Evolutionary conservation across 2,329 filamentous ascomycete genomes (phyloP).

Genomic region (Parasarocladium wereldwijsianum): DNA sequence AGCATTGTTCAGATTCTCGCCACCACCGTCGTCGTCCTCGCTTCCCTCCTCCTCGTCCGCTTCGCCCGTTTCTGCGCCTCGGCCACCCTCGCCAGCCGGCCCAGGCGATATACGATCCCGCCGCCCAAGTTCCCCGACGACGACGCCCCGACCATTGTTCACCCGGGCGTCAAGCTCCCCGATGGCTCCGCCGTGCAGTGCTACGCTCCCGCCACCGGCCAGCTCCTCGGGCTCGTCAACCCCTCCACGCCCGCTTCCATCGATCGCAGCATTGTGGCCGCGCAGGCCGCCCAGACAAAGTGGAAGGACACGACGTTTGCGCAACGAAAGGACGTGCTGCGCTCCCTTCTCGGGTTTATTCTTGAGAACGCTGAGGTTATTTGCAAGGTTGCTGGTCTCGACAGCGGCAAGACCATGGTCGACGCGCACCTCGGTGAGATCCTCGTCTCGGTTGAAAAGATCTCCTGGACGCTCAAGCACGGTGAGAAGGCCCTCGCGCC

Average conservation of each 20-base stretch:
- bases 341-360: conserved; percentile 67
- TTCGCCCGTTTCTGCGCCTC: conserved; percentile 10
- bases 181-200: conserved; percentile 61
- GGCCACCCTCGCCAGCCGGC: conserved; percentile 9
- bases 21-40: conserved; percentile 14
- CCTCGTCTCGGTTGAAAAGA: conserved; percentile 81
- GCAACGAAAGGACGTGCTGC: conserved; percentile 64
- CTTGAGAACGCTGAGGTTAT: conserved; percentile 83
- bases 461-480: conserved; percentile 86
- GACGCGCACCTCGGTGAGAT: conserved; percentile 93
- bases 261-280: conserved; percentile 61
- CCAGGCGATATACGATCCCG: conserved; percentile 45
- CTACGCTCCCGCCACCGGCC: conserved; percentile 80
- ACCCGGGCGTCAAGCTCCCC: conserved; percentile 46
- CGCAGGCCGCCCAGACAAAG: conserved; percentile 56
- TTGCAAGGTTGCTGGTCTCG: conserved; percentile 70
- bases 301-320: conserved; percentile 71
- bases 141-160: conserved; percentile 36
- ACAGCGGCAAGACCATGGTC: conserved; percentile 92
- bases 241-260: conserved; percentile 65
- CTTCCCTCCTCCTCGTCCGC: conserved; percentile 17
- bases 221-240: conserved; percentile 64
- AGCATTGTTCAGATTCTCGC: conserved; percentile 14
- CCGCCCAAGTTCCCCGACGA: conserved; percentile 46
- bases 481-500: conserved; percentile 68